phyloP scores from a whole-genome alignment of 805 yeast genomes.

The Candida ficus region DNA sequence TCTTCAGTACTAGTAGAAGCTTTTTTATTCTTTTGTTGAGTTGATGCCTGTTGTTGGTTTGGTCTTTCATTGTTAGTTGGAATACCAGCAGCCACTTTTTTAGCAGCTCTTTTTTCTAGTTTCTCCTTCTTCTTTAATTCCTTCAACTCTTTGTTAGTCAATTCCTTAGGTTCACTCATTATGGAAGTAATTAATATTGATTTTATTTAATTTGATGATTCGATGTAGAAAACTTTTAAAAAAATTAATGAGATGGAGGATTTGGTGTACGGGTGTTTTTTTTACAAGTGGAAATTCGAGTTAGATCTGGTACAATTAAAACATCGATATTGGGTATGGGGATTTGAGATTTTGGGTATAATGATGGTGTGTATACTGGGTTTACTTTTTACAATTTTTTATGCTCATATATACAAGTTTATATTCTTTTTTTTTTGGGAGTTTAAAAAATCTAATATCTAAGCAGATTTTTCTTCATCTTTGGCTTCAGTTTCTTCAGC shows the following conservation, averaged over 20 bases:
- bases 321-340: background rate
- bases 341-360: background rate
- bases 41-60: slow-evolving; percentile 33
- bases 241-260: background rate
- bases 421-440: background rate
- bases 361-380: no score
- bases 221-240: no score
- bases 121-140: slow-evolving; percentile 85
- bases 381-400: no score
- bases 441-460: no score
- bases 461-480: no score
- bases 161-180: slow-evolving; percentile 25
- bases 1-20: no score
- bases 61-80: slow-evolving; percentile 16
- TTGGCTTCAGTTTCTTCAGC: slow-evolving; percentile 1
- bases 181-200: no score
- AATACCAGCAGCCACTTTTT: slow-evolving; percentile 64
- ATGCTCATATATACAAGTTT: background rate
- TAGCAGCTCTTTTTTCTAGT: slow-evolving; percentile 89
- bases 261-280: background rate
- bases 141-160: slow-evolving; percentile 77
- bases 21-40: slow-evolving; percentile 29
- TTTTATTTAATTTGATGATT: no score
- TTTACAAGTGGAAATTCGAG: background rate
- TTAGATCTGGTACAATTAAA: background rate